phyloP scores from a whole-genome alignment of 768 basidiomycete genomes.

The Rhodotorula kratochvilovae region DNA sequence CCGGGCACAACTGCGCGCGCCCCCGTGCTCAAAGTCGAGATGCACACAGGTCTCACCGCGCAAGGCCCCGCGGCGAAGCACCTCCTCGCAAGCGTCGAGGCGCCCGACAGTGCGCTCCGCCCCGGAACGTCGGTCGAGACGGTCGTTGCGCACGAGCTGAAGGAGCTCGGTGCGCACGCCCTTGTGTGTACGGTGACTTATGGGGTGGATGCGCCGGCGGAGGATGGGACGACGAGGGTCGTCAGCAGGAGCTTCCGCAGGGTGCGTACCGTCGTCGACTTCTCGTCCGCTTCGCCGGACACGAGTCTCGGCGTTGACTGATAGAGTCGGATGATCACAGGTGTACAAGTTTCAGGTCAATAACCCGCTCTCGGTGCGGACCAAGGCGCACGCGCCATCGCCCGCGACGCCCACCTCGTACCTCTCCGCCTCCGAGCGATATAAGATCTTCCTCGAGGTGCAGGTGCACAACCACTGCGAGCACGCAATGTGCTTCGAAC shows the following conservation, averaged over 20 bases:
- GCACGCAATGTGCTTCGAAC: conserved; percentile 70
- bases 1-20: conserved; percentile 61
- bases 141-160: conserved; percentile 79
- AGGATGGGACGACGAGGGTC: conserved; percentile 49
- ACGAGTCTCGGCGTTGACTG: not conserved
- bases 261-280: conserved; percentile 46
- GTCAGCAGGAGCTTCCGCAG: conserved; percentile 59
- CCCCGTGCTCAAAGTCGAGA: conserved; percentile 62
- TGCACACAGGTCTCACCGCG: conserved; percentile 68
- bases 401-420: conserved; percentile 53
- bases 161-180: conserved; percentile 87
- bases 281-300: not conserved
- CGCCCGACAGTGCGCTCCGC: conserved; percentile 46
- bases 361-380: conserved; percentile 80
- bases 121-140: conserved; percentile 60
- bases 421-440: conserved; percentile 61
- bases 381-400: conserved; percentile 74
- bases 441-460: conserved; percentile 84
- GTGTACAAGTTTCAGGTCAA: conserved; percentile 16
- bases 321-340: too few relatives aligned
- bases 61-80: conserved; percentile 56
- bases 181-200: conserved; percentile 79
- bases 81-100: not conserved
- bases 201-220: conserved; percentile 55
- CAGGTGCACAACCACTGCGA: conserved; percentile 84